Percentiles rank a stretch among this genome's conserved stretches.
phyloP scores from a whole-genome alignment of 192 early-diverging fungal species.

The Backusella circina region DNA sequence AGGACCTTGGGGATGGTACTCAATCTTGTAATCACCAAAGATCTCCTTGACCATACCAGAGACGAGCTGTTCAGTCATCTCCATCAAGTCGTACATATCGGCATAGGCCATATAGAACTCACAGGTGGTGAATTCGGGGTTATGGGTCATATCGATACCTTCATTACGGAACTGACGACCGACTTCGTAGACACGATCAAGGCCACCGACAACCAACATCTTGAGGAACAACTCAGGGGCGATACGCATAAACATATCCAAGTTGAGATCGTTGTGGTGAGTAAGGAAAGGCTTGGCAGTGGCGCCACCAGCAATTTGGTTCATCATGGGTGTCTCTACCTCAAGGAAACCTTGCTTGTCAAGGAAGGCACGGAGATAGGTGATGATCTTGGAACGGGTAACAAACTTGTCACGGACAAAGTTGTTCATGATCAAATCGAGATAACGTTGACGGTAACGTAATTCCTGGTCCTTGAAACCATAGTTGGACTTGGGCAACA shows the following conservation, averaged over 20 bases:
- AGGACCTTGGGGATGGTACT: conserved; percentile 92
- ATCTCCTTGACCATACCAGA: conserved; percentile 93
- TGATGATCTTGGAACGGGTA: conserved; percentile 89
- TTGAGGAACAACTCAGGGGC: conserved; percentile 98
- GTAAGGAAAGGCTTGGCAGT: conserved; percentile 99
- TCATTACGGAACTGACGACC: conserved; percentile 99
- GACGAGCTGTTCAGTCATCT: conserved; percentile 84
- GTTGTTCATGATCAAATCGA: conserved; percentile 99
- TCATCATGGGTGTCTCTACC: conserved; percentile 99
- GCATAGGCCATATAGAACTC: conserved; percentile 99
- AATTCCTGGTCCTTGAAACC: conserved; percentile 97
- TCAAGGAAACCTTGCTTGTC: conserved; percentile 95
- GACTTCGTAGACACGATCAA: conserved; percentile 99
- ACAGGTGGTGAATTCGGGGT: conserved; percentile 99
- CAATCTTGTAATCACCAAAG: conserved; percentile 86
- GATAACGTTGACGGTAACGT: conserved; percentile 95
- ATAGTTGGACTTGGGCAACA: conserved; percentile 92
- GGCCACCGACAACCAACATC: conserved; percentile 96
- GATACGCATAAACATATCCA: conserved; percentile 98
- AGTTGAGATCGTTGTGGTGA: conserved; percentile 99
- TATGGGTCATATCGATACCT: conserved; percentile 97
- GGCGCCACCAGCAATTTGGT: conserved; percentile 96
- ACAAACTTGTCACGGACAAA: conserved; percentile 93
- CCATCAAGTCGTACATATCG: conserved; percentile 95
- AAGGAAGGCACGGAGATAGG: conserved; percentile 93